A percentile compares a stretch with the other conserved stretches of the same genome.
These are phyloP conservation scores for Pseudohyphozyma bogoriensis DNA, from an alignment of 768 basidiomycete species.

Conservation along the genomic window DNA sequence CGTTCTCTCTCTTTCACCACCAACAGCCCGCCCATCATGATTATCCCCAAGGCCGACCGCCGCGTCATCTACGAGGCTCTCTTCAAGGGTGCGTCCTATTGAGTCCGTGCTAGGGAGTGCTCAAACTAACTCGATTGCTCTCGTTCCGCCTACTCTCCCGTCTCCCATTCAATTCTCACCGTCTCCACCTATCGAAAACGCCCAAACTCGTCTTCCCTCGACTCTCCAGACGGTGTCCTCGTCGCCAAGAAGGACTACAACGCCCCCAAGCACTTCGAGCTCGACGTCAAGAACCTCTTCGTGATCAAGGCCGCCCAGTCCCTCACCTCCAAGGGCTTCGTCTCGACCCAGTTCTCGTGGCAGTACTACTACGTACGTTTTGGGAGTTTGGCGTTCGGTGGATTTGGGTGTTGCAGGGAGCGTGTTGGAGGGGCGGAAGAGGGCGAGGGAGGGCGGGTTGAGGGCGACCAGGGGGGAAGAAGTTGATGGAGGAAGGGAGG, in stretches of 20 bases:
- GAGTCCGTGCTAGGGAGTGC: too few species aligned
- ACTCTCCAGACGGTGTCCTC: slow-evolving; percentile 74
- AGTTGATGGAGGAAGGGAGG: too few species aligned
- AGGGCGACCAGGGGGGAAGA: too few species aligned
- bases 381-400: too few species aligned
- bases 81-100: slow-evolving; percentile 92
- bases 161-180: not conserved
- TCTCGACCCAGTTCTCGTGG: slow-evolving; percentile 99
- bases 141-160: not conserved
- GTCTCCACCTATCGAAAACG: not conserved
- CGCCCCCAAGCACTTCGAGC: slow-evolving; percentile 84
- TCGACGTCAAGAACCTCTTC: slow-evolving; percentile 56
- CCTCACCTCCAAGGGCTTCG: slow-evolving; percentile 63
- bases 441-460: too few species aligned
- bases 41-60: slow-evolving; percentile 91
- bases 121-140: too few species aligned
- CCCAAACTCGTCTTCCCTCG: not conserved
- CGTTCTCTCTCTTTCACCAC: not conserved
- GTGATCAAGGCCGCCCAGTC: slow-evolving; percentile 56
- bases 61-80: slow-evolving; percentile 93
- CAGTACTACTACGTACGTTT: slow-evolving; percentile 72
- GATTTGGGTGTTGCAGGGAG: not conserved
- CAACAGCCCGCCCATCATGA: slow-evolving; percentile 49
- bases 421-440: not conserved
- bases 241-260: slow-evolving; percentile 99